Conservation (phyloP, 345 rosid species). For the Salix arbutifolia region DNA sequence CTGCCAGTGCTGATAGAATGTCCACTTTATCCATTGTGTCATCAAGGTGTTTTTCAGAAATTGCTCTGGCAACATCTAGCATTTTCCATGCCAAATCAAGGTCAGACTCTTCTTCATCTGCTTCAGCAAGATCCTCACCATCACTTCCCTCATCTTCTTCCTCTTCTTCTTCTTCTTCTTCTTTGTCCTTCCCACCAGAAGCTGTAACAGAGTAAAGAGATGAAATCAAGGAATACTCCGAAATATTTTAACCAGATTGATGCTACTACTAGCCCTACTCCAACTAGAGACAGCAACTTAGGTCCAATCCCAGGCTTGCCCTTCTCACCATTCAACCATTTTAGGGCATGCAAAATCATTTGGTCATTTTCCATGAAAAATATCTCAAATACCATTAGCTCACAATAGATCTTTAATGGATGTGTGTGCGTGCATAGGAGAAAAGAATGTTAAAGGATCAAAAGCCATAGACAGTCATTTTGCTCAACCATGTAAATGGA, state of each 20-base stretch:
- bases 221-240: background rate
- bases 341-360: background rate
- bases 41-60: slow-evolving; percentile 56
- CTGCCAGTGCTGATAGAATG: slow-evolving; percentile 72
- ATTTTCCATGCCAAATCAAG: slow-evolving; percentile 95
- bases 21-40: slow-evolving; percentile 84
- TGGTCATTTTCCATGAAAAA: background rate
- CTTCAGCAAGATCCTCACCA: slow-evolving; percentile 65
- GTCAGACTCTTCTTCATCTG: slow-evolving; percentile 88
- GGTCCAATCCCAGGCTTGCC: background rate
- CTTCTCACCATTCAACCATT: background rate
- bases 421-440: background rate
- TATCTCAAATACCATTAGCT: background rate
- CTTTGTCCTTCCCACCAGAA: slow-evolving; percentile 44
- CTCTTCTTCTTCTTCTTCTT: slow-evolving; percentile 22
- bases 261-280: background rate
- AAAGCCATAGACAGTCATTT: background rate
- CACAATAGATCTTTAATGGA: background rate
- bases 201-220: slow-evolving; percentile 22
- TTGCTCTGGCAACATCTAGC: slow-evolving; percentile 88
- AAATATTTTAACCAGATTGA: background rate
- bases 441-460: background rate
- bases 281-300: background rate
- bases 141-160: slow-evolving; percentile 31
- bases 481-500: background rate